Evolutionary conservation across 371 early-diverging fungal species (phyloP).

Genomic region (Apophysomyces sp.): DNA sequence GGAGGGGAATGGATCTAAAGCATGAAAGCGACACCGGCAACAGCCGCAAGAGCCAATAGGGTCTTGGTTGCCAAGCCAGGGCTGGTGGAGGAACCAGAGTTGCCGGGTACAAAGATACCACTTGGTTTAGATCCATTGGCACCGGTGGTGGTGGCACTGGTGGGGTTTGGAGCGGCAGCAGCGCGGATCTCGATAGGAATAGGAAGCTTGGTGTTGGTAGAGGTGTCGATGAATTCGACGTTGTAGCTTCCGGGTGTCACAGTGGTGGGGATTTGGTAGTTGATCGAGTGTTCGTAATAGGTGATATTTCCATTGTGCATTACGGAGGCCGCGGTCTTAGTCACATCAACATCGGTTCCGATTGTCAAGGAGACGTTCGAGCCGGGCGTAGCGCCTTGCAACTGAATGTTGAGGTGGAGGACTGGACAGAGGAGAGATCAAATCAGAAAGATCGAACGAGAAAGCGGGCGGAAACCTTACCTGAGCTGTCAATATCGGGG

Average conservation of each 20-base stretch:
- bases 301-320: conserved; percentile 31
- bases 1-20: conserved; percentile 12
- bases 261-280: conserved; percentile 39
- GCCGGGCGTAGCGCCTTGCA: not conserved
- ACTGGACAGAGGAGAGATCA: not conserved
- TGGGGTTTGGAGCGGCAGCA: conserved; percentile 23
- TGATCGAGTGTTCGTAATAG: conserved; percentile 42
- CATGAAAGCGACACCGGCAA: conserved; percentile 31
- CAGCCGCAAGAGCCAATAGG: conserved; percentile 23
- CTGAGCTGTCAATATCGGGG: conserved; percentile 20
- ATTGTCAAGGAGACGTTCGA: conserved; percentile 15
- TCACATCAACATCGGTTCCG: conserved; percentile 30
- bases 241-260: conserved; percentile 40
- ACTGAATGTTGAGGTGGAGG: not conserved
- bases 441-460: not conserved
- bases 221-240: conserved; percentile 36
- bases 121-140: conserved; percentile 1
- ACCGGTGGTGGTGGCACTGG: conserved; percentile 6
- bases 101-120: not conserved
- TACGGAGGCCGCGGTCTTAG: conserved; percentile 27
- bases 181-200: conserved; percentile 45
- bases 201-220: conserved; percentile 27
- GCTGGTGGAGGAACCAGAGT: conserved; percentile 5
- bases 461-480: conserved; percentile 5
- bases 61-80: conserved; percentile 10